These are phyloP conservation scores for Debaryomycetaceae sp. DNA, from an alignment of 1,139 yeast genomes.

Conservation along the genomic window DNA sequence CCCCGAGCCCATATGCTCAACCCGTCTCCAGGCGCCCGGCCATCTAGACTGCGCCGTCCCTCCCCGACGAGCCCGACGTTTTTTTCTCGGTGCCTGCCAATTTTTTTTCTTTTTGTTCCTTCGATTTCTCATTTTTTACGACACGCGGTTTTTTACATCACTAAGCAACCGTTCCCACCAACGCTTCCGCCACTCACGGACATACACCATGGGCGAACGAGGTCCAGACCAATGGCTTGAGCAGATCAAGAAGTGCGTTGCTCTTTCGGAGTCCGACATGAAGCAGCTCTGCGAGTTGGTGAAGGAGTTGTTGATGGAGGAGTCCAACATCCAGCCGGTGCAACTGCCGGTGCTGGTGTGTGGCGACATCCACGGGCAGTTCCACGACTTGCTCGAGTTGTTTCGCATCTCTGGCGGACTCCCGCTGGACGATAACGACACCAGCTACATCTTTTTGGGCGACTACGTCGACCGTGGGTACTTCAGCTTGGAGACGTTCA, in stretches of 20 bases:
- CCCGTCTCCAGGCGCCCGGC: too few relatives aligned
- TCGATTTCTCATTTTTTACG: too few relatives aligned
- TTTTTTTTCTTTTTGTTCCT: too few relatives aligned
- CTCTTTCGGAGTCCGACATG: constrained; percentile 90
- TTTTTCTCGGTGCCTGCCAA: too few relatives aligned
- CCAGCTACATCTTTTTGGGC: constrained; percentile 79
- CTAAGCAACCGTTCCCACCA: too few relatives aligned
- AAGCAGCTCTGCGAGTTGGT: constrained; percentile 93
- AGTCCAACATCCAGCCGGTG: constrained; percentile 92
- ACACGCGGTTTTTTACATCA: too few relatives aligned
- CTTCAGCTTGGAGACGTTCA: constrained; percentile 87
- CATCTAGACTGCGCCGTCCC: too few relatives aligned
- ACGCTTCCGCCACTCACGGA: background rate
- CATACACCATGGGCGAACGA: constrained; percentile 57
- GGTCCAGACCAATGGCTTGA: constrained; percentile 98
- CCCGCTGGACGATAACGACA: constrained; percentile 50
- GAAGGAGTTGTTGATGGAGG: constrained; percentile 71
- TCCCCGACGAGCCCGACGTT: too few relatives aligned
- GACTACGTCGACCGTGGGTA: constrained; percentile 98
- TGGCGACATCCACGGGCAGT: constrained; percentile 98
- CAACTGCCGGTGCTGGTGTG: constrained; percentile 97
- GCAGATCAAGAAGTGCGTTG: constrained; percentile 84
- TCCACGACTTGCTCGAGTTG: constrained; percentile 86
- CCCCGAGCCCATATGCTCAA: too few relatives aligned
- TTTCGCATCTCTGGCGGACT: constrained; percentile 91